A percentile compares a stretch with the other conserved stretches of the same genome.
These are phyloP conservation scores for Ophiognomonia clavigignenti-juglandacearum DNA, from an alignment of 2,329 filamentous ascomycete genomes.

Conservation along the genomic window DNA sequence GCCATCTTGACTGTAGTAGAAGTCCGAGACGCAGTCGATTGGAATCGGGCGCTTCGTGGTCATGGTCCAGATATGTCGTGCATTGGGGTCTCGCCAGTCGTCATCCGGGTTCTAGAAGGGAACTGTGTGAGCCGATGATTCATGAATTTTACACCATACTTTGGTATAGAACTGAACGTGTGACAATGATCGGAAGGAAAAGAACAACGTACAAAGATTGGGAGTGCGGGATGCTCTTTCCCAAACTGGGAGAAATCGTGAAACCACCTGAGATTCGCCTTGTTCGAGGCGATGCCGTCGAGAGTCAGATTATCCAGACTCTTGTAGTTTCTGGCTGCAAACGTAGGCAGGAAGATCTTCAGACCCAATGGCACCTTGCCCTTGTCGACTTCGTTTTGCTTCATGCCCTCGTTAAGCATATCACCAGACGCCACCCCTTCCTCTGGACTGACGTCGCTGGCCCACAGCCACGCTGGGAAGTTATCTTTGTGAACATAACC, in stretches of 20 bases:
- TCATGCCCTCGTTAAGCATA: not conserved
- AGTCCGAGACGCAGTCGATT: slow-evolving; percentile 2
- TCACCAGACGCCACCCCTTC: not conserved
- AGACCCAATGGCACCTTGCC: not conserved
- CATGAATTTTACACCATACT: not conserved
- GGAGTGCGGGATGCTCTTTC: not conserved
- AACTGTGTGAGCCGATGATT: not conserved
- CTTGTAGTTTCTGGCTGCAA: not conserved
- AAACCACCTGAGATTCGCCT: not conserved
- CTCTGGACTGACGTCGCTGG: not conserved
- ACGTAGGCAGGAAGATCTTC: not conserved
- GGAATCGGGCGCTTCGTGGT: not conserved
- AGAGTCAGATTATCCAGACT: not conserved
- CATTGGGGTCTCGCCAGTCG: not conserved
- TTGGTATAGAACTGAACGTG: too few species aligned
- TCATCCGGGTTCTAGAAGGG: not conserved
- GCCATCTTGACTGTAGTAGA: too few species aligned
- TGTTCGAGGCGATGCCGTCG: not conserved
- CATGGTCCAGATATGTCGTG: not conserved
- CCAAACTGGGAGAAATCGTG: not conserved
- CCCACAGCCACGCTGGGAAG: not conserved
- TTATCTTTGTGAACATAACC: not conserved
- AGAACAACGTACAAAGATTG: not conserved
- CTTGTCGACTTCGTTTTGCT: not conserved
- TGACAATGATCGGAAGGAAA: not conserved